phyloP scores from a whole-genome alignment of 139 green algal species.

The Trebouxia sp. region DNA sequence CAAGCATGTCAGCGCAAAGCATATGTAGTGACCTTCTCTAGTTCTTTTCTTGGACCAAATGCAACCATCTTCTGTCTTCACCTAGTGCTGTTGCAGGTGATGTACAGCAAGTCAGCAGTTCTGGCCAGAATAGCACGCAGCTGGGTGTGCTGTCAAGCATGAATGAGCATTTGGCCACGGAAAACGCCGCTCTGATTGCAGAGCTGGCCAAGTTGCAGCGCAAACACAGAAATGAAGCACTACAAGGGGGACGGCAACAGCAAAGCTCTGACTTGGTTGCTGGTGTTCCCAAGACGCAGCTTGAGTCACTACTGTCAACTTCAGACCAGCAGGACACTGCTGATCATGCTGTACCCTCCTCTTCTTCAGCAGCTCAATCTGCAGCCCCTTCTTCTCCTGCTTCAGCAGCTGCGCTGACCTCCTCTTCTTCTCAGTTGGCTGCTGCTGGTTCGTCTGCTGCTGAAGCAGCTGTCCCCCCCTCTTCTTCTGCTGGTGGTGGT shows the following conservation, averaged over 20 bases:
- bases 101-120: neutral
- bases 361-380: neutral
- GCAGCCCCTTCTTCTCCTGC: too few species aligned
- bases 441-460: too few species aligned
- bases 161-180: constrained; percentile 45
- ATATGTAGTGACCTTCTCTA: too few species aligned
- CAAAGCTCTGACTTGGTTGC: neutral
- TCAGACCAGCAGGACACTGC: neutral
- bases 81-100: neutral
- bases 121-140: neutral
- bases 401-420: too few species aligned
- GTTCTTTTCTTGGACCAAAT: too few species aligned
- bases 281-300: neutral
- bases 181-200: constrained; percentile 46
- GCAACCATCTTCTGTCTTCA: too few species aligned
- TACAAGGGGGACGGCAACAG: neutral
- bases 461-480: too few species aligned
- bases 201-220: constrained; percentile 34
- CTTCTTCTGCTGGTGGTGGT: too few species aligned
- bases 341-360: neutral
- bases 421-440: too few species aligned
- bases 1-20: too few species aligned
- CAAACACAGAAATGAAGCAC: neutral
- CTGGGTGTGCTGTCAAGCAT: constrained; percentile 41
- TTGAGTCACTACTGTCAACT: neutral